A percentile compares a stretch with the other conserved stretches of the same genome.
phyloP scores from a whole-genome alignment of 306 rosid species.

The Dalbergia cochinchinensis region DNA sequence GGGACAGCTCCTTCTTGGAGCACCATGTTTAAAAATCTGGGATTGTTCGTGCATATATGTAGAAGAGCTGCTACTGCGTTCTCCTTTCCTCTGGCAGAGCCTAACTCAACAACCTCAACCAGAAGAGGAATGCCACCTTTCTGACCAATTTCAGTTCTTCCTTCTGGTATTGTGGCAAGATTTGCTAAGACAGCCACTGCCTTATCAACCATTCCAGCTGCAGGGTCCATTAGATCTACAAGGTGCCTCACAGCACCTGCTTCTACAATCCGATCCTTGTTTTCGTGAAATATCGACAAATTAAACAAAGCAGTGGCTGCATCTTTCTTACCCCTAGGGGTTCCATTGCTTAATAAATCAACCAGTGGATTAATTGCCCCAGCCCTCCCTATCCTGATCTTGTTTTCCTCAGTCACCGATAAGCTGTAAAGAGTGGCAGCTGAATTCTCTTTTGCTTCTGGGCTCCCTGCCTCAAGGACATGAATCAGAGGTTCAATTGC shows the following conservation, averaged over 20 bases:
- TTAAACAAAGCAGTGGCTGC: constrained; percentile 90
- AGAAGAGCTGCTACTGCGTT: constrained; percentile 86
- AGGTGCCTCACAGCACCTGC: constrained; percentile 89
- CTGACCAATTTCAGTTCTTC: constrained; percentile 65
- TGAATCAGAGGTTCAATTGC: constrained; percentile 83
- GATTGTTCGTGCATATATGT: constrained; percentile 64
- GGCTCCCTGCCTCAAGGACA: constrained; percentile 78
- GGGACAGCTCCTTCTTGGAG: constrained; percentile 91
- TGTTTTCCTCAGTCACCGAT: constrained; percentile 80
- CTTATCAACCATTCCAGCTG: constrained; percentile 87
- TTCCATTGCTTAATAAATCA: constrained; percentile 75
- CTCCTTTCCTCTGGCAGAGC: constrained; percentile 87
- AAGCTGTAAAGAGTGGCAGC: constrained; percentile 90
- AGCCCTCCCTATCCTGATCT: constrained; percentile 76
- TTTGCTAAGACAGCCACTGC: constrained; percentile 89
- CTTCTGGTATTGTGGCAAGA: constrained; percentile 83
- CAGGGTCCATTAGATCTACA: constrained; percentile 88
- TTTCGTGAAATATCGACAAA: constrained; percentile 76
- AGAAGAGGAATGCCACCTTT: constrained; percentile 74
- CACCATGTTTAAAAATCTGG: constrained; percentile 59
- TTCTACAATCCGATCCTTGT: constrained; percentile 76
- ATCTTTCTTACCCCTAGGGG: constrained; percentile 87
- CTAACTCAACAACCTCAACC: constrained; percentile 88
- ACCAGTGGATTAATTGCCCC: constrained; percentile 83
- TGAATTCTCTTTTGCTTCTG: constrained; percentile 88